These are phyloP conservation scores for Tulasnella sp. DNA, from an alignment of 768 basidiomycete genomes.

Conservation along the genomic window DNA sequence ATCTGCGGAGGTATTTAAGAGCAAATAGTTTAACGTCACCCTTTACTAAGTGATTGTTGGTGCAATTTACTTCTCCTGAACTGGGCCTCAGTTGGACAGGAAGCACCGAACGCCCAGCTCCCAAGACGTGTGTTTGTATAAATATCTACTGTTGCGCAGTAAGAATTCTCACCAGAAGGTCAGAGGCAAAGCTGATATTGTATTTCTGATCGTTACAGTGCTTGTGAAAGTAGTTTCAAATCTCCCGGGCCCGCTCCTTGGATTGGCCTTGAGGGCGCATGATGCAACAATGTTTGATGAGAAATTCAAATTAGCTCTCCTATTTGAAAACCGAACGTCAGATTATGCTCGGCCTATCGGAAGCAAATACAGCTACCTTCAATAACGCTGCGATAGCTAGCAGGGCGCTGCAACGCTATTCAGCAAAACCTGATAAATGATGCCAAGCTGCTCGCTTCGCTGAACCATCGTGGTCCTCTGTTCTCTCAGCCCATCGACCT, in stretches of 20 bases:
- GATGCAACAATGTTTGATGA: not conserved
- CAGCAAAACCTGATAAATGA: conserved; percentile 17
- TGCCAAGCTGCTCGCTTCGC: conserved; percentile 17
- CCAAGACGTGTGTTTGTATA: not conserved
- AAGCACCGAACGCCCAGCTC: not conserved
- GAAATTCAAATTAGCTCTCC: not conserved
- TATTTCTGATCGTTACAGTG: not conserved
- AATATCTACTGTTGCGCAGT: not conserved
- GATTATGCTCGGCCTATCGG: too few species aligned
- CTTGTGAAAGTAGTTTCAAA: not conserved
- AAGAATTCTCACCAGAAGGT: not conserved
- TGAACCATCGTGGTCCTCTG: conserved; percentile 73
- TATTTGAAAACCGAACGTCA: too few species aligned
- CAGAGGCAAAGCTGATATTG: not conserved
- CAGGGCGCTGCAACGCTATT: not conserved
- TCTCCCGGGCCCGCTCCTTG: not conserved
- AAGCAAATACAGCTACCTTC: not conserved
- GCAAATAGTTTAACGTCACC: not conserved
- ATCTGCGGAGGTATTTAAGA: not conserved
- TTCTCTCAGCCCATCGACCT: conserved; percentile 71
- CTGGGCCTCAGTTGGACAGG: not conserved
- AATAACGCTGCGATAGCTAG: not conserved
- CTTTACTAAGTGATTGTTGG: not conserved
- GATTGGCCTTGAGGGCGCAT: not conserved
- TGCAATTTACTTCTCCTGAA: not conserved